These are phyloP conservation scores for Bassia scoparia DNA, from an alignment of 148 eudicot genomes.

Conservation along the genomic window DNA sequence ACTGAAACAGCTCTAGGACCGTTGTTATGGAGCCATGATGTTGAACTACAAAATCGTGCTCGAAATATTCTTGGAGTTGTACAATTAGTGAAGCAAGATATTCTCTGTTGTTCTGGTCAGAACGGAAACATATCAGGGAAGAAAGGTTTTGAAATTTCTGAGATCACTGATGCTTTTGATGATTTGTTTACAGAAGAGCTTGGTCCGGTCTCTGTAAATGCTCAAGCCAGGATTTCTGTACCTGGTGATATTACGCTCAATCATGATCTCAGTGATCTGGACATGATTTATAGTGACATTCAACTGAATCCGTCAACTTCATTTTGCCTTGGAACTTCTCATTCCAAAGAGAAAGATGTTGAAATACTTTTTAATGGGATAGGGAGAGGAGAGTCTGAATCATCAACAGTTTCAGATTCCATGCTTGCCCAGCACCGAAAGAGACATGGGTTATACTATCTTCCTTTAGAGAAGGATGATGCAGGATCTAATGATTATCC, in stretches of 20 bases:
- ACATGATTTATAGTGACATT: constrained; percentile 55
- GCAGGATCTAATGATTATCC: constrained; percentile 53
- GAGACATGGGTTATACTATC: constrained; percentile 80
- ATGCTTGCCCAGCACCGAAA: constrained; percentile 75
- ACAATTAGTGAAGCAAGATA: constrained; percentile 44
- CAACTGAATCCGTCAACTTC: constrained; percentile 34
- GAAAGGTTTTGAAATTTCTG: constrained; percentile 34
- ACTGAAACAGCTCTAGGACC: constrained; percentile 50
- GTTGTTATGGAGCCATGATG: constrained; percentile 55
- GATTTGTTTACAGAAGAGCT: constrained; percentile 66
- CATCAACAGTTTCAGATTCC: constrained; percentile 55
- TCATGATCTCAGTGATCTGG: constrained; percentile 63
- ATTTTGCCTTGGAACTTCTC: constrained; percentile 49
- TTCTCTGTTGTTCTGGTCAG: constrained; percentile 29
- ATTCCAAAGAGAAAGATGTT: constrained; percentile 30
- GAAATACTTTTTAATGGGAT: constrained; percentile 21
- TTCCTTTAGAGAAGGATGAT: constrained; percentile 57
- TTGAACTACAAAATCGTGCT: constrained; percentile 78
- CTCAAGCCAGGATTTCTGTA: constrained; percentile 68
- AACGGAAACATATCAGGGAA: constrained; percentile 28
- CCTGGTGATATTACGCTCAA: constrained; percentile 65
- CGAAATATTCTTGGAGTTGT: constrained; percentile 68
- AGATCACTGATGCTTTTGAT: constrained; percentile 41
- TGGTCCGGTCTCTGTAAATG: constrained; percentile 69
- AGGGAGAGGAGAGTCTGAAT: constrained; percentile 47